These are phyloP conservation scores for Trichocladium antarcticum DNA, from an alignment of 495 filamentous ascomycete species.

Conservation along the genomic window DNA sequence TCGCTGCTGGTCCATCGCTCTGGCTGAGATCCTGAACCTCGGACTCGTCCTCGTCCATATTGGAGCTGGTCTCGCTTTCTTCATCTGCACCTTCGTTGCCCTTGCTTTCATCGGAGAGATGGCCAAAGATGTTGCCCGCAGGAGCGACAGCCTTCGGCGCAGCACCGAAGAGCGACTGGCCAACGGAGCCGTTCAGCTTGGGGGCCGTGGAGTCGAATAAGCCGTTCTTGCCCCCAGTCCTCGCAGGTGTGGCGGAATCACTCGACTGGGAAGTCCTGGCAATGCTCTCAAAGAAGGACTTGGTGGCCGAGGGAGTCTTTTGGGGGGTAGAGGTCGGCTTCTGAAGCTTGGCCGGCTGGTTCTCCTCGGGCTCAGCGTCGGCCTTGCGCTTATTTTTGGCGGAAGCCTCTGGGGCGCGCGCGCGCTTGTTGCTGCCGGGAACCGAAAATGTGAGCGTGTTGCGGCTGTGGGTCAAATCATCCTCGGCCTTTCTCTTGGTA, in stretches of 20 bases:
- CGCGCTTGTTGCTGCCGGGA: constrained; percentile 34
- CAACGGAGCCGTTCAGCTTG: constrained; percentile 14
- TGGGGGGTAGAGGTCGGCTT: constrained; percentile 36
- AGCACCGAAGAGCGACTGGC: constrained; percentile 22
- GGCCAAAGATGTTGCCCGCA: constrained; percentile 49
- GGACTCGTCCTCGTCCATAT: constrained; percentile 34
- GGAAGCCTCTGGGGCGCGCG: constrained; percentile 23
- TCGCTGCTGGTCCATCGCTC: constrained; percentile 25
- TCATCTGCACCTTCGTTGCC: constrained; percentile 36
- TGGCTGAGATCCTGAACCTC: constrained; percentile 28
- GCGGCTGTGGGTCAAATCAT: constrained; percentile 29
- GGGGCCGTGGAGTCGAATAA: constrained; percentile 16
- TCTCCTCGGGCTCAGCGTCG: constrained; percentile 37
- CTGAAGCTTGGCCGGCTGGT: constrained; percentile 48
- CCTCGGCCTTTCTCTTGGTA: constrained; percentile 39
- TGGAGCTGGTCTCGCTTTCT: constrained; percentile 38
- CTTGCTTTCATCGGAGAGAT: constrained; percentile 46
- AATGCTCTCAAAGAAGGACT: constrained; percentile 37
- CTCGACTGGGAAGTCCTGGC: constrained; percentile 24
- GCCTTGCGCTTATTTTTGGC: constrained; percentile 37
- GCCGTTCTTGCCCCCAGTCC: constrained; percentile 19
- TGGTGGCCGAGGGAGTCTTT: constrained; percentile 37
- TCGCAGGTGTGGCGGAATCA: constrained; percentile 15
- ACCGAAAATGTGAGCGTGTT: constrained; percentile 25
- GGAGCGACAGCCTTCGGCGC: constrained; percentile 13